Base-by-base conservation (phyloP, 2,329 filamentous ascomycete genomes). In the Sporothrix dimorphospora region DNA sequence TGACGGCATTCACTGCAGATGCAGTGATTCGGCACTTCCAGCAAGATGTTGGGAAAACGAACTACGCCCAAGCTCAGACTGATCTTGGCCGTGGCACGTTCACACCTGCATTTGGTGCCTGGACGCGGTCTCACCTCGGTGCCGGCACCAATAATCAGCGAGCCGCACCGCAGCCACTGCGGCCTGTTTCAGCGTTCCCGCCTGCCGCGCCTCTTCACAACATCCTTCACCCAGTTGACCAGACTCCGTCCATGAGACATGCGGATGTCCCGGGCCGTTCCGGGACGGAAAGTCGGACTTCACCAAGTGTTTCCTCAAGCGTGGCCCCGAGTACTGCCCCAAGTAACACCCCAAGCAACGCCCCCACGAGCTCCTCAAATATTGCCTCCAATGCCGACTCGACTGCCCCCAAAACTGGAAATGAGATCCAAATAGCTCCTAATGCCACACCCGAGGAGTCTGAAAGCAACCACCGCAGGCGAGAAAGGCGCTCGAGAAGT, bases 211-310 rank as follows among this genome's bases (percentile, higher is more conserved):
- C 73, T 2, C 66, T 74, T 5, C 71, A 59, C 19, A 45, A 57
- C 16, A 73, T 74, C 14, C 51, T 74, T 9, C 70, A 74, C 47
- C 72, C 66, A 5, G 61, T 70, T 9, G 40, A 74, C n/a, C n/a
- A 55, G 24, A 70, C 59, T 14, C 69, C 69, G 16, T 30, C 21
- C 14, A 34, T 70, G 55, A 51, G 40, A 12, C 45, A 34, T 2
- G 57, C 42, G 12, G 47, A 42, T 12, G 24, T 55, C 19, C 14
- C 53, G 5, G 12, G 2, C 12, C 40, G 40, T 1, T 11, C 42
- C 16, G 24, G 12, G 8, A 65, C 21, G 5, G 61, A 66, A 2
- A 49, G 45, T n/a, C 42, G 24, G 16, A 21, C 24, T 3, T 12
- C 7, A 21, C 42, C 63, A 21, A 42, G 4, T 16, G 7, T 16